A percentile compares a stretch with the other conserved stretches of the same genome.
Conservation (phyloP, 23 red algal genomes). For the Rhodosorus marinus region DNA sequence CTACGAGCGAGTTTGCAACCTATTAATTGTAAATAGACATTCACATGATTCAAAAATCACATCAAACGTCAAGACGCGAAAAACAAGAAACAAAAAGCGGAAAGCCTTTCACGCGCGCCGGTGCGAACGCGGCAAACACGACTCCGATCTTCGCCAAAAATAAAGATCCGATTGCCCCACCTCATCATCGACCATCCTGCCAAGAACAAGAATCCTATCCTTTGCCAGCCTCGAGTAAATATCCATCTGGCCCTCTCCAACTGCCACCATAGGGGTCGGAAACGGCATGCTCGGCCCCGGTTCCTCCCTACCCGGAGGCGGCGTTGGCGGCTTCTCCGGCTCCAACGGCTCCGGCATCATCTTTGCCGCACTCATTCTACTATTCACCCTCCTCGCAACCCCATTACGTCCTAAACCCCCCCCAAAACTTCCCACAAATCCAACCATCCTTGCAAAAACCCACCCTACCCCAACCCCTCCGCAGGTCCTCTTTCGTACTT, state of each 20-base stretch:
- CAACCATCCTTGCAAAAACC: not conserved
- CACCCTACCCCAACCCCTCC: not conserved
- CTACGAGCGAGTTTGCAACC: conserved; percentile 71
- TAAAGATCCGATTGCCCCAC: too few species aligned
- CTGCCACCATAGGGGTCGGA: conserved; percentile 58
- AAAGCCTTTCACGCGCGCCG: too few species aligned
- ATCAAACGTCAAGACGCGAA: not conserved
- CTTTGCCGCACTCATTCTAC: not conserved
- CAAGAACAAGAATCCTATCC: conserved; percentile 74
- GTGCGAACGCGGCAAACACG: too few species aligned
- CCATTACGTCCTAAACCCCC: not conserved
- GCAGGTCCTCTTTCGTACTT: not conserved
- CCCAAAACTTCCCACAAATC: not conserved
- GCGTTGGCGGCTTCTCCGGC: conserved; percentile 14
- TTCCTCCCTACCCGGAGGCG: conserved; percentile 31
- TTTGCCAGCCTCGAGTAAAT: conserved; percentile 85
- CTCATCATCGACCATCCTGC: conserved; percentile 73
- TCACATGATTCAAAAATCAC: too few species aligned
- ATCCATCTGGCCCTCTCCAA: conserved; percentile 83
- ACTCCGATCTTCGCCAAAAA: too few species aligned
- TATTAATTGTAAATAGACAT: too few species aligned
- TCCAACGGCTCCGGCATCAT: conserved; percentile 9
- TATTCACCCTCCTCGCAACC: not conserved
- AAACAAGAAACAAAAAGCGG: too few species aligned
- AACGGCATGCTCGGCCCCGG: conserved; percentile 22